Base-by-base conservation (phyloP, 2,329 filamentous ascomycete genomes). In the Huntiella savannae region DNA sequence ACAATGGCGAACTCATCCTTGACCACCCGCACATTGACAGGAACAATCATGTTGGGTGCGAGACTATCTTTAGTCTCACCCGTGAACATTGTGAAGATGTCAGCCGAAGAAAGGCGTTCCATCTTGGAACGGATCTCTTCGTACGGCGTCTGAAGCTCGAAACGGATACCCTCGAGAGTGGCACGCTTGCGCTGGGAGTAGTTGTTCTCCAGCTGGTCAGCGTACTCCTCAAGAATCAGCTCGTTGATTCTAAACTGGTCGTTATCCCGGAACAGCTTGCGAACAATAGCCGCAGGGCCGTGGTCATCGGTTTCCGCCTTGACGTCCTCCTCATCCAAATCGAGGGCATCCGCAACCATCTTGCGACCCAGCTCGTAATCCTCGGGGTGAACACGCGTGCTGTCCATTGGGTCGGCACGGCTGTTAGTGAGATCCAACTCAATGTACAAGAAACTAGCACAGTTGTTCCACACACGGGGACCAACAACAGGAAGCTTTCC, bases 351-450 rank as follows among this genome's bases (percentile, higher is more conserved):
- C 3, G 91, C 91, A 15, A 91, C 91, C 80, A 98, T 96, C 64
- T 98, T 98, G 54, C 88, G 83, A 42, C 86, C 91, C 51, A 98
- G 79, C 54, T 98, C 91, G 61, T 98, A 98, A 59, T 98, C 91
- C 65, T 98, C 91, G 1, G 91, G 91, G 57, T 98, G 91, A 13
- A 98, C 86, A 66, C 91, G 82, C 40, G 91, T 98, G 58, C 91
- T 93, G 62, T 98, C 91, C 19, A 98, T 70, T 49, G 92, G 93
- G 58, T 98, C 91, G 1, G 87, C 84, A 11, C 82, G 73, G 1
- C 79, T 72, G 54, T 84, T 85, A 11, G 79, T 77, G n/a, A 76
- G 71, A 53, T 95, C 87, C 57, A 85, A 95, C 46, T 82, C 78
- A 50, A 98, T 83, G 58, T 77, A 92, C 33, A 98, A 65, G 65